Conservation (phyloP, 352 stramenopile species). For the Pythium brassicae region DNA sequence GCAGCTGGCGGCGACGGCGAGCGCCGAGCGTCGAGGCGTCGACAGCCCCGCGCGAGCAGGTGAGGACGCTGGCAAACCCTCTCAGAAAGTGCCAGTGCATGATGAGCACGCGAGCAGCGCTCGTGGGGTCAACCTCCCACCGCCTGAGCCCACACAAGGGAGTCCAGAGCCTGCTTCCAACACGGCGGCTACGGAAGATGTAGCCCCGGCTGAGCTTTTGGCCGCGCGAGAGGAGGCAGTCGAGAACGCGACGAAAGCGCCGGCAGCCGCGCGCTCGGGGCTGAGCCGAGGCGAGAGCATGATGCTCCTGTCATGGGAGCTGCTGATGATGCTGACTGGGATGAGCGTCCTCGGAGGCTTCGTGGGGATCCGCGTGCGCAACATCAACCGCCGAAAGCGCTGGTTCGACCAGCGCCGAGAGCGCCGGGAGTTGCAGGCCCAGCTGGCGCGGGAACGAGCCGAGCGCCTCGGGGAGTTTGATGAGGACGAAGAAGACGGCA, state of each 20-base stretch:
- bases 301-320: slow-evolving; percentile 37
- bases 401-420: slow-evolving; percentile 38
- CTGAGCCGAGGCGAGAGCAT: slow-evolving; percentile 10
- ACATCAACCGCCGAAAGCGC: slow-evolving; percentile 40
- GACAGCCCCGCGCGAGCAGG: no score
- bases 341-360: slow-evolving; percentile 41
- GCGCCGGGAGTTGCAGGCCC: slow-evolving; percentile 24
- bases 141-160: background rate
- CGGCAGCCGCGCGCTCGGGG: background rate
- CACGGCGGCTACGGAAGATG: background rate
- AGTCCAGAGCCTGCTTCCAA: background rate
- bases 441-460: slow-evolving; percentile 18
- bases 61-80: no score
- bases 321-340: slow-evolving; percentile 29
- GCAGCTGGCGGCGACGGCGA: slow-evolving; percentile 17
- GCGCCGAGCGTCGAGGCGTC: background rate
- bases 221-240: no score
- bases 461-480: slow-evolving; percentile 7
- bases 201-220: no score
- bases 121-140: background rate
- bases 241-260: background rate
- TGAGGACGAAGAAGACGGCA: slow-evolving; percentile 8
- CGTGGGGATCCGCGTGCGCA: slow-evolving; percentile 43
- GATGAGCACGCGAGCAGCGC: background rate
- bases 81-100: background rate